phyloP scores from a whole-genome alignment of 805 yeast species.

The Ogataea sp. region DNA sequence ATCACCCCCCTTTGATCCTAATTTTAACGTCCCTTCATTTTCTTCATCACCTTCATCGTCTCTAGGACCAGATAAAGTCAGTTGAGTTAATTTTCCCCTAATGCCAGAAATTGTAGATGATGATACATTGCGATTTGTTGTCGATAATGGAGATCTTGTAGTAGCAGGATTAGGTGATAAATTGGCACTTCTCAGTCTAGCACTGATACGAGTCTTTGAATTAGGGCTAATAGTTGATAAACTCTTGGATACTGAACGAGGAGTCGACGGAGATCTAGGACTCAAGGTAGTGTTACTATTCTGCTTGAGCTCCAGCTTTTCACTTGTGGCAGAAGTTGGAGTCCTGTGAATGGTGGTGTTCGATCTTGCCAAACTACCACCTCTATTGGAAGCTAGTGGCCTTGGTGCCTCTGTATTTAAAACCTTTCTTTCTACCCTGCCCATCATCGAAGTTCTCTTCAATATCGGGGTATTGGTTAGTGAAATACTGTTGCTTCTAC shows the following conservation, averaged over 20 bases:
- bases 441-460: constrained; percentile 5
- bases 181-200: constrained; percentile 9
- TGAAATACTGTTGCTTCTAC: neutral
- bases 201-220: constrained; percentile 5
- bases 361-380: neutral
- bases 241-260: constrained; percentile 5
- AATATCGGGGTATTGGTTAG: constrained; percentile 6
- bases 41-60: neutral
- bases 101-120: neutral
- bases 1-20: no score
- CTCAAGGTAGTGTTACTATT: neutral
- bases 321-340: neutral
- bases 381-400: no score
- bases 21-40: no score
- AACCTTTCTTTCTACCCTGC: constrained; percentile 17
- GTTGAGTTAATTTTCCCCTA: neutral
- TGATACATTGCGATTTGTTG: no score
- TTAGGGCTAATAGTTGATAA: constrained; percentile 3
- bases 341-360: neutral
- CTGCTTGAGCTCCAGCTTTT: no score
- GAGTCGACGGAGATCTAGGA: constrained; percentile 6
- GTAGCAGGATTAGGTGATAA: no score
- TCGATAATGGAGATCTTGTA: constrained; percentile 1
- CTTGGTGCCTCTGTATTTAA: constrained; percentile 3
- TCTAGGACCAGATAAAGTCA: neutral